A percentile compares a stretch with the other conserved stretches of the same genome.
Conservation (phyloP, 768 basidiomycete species). For the Leccinellum rugosiceps region DNA sequence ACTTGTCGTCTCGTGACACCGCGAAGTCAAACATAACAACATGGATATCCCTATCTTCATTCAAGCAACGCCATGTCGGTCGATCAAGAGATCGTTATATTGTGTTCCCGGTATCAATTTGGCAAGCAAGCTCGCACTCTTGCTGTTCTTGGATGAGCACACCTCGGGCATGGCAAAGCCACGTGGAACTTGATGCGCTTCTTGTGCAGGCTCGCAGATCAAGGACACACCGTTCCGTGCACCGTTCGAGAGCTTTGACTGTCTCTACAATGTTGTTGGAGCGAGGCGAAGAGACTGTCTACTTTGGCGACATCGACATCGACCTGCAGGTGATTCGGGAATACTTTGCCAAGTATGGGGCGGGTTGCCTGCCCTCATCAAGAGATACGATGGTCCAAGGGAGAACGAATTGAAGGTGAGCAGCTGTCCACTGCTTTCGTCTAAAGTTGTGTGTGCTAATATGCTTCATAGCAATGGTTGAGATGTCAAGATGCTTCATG, state of each 20-base stretch:
- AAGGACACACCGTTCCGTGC: constrained; percentile 86
- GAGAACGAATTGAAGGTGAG: constrained; percentile 33
- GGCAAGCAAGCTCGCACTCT: constrained; percentile 58
- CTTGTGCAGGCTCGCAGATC: constrained; percentile 76
- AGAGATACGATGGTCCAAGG: constrained; percentile 41
- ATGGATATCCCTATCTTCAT: no score
- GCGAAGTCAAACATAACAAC: no score
- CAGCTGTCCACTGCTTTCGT: not conserved
- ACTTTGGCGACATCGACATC: no score
- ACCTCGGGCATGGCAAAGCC: constrained; percentile 58
- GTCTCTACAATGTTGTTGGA: no score
- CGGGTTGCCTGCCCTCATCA: constrained; percentile 39
- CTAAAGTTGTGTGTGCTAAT: not conserved
- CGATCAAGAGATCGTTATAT: no score
- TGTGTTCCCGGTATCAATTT: constrained; percentile 66
- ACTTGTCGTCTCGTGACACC: no score
- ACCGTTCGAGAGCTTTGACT: no score
- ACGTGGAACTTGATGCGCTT: constrained; percentile 83
- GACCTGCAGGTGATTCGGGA: no score
- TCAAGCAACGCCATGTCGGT: no score
- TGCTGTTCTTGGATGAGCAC: constrained; percentile 39
- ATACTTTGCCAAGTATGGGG: no score
- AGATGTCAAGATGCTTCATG: constrained; percentile 52
- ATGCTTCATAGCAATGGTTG: constrained; percentile 40
- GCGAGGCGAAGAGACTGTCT: no score